These are phyloP conservation scores for Colletotrichum chrysophilum DNA, from an alignment of 2,329 filamentous ascomycete species.

Conservation along the genomic window DNA sequence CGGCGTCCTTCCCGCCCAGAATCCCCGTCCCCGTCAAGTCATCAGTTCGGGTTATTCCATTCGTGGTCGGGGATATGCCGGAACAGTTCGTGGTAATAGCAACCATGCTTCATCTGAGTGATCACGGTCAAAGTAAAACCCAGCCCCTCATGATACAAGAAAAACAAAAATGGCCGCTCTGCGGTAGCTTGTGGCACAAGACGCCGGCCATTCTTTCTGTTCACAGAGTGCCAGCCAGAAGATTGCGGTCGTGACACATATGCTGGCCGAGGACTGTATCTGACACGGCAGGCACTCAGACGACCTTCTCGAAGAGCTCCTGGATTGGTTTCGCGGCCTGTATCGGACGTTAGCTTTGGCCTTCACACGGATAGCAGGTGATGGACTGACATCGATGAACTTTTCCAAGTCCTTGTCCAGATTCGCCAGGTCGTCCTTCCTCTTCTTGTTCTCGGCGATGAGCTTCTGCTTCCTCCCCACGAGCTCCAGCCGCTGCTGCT, in stretches of 20 bases:
- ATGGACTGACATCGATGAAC: conserved; percentile 78
- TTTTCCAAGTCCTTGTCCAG: conserved; percentile 92
- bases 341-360: conserved; percentile 21
- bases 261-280: not conserved
- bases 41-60: not conserved
- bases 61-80: not conserved
- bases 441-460: conserved; percentile 80
- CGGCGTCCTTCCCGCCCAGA: not conserved
- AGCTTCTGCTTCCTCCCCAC: conserved; percentile 70
- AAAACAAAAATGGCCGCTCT: too few species aligned
- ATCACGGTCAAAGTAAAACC: not conserved
- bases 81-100: too few species aligned
- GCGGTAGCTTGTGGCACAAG: too few species aligned
- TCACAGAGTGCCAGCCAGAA: not conserved
- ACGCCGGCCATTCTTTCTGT: too few species aligned
- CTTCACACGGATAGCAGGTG: not conserved
- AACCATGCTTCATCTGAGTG: too few species aligned
- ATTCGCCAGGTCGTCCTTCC: conserved; percentile 91
- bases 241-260: not conserved
- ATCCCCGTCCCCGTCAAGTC: not conserved
- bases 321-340: conserved; percentile 89
- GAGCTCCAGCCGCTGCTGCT: conserved; percentile 81
- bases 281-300: conserved; percentile 33
- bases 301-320: conserved; percentile 80
- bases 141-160: too few species aligned